Evolutionary conservation across 2,329 filamentous ascomycete genomes (phyloP), one percentile per base, ranked within the genome.

Genomic region (Botrytis fabae): DNA sequence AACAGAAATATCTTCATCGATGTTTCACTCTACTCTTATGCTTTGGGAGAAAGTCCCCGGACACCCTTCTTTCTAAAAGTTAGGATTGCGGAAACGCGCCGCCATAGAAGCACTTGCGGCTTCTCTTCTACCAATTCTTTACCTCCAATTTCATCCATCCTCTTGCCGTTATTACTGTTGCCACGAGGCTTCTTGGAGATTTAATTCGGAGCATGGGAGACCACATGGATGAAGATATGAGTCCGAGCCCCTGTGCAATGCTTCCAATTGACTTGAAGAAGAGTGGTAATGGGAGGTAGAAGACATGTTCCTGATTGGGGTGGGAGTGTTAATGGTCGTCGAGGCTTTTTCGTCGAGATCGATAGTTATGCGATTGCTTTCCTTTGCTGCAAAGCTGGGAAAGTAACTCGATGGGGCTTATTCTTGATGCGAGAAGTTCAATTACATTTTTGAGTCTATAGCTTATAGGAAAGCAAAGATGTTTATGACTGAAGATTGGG

Each of bases 21-120:
- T 83, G 77, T 84, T 69, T 73, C 66, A 77, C 32, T 75, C 73
- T 79, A 82, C 70, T 78, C 77, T 62, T 38, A 80, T 82, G 95
- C 95, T 98, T 98, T 96, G 94, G 95, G 95, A 97, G 95, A 98
- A 98, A 98, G 95, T 98, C 95, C 95, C 95, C 95, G 95, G 95
- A 98, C 95, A 91, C 85, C 88, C 87, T 87, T 85, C 83, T 74
- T 81, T 69, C 32, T 69, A 60, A 57, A 61, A 81, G 80, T 80
- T 80, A 80, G 85, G 83, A 85, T 83, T 89, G 95, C 94, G 93
- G 94, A 97, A 97, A 98, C 93, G 94, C 95, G 93, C 94, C 95
- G 95, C 94, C 95, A 97, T 95, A 98, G 91, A 97, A 97, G 95
- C 94, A 94, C 88, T 81, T 86, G 94, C 93, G 94, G 94, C 92